phyloP scores from a whole-genome alignment of 2,329 filamentous ascomycete species.

The Colletotrichum sp. region DNA sequence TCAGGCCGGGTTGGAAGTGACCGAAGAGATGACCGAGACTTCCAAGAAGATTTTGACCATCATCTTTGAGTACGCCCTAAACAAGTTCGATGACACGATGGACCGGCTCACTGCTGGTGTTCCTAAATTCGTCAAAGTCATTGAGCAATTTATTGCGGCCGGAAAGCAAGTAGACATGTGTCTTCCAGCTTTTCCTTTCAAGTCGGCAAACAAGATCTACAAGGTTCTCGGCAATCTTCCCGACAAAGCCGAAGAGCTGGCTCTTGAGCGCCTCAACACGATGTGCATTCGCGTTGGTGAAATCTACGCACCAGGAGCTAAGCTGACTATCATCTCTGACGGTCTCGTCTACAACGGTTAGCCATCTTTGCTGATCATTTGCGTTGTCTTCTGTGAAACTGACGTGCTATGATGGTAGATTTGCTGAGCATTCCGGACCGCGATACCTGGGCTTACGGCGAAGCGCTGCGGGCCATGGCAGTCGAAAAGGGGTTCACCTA shows the following conservation, averaged over 20 bases:
- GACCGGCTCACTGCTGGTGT: neutral
- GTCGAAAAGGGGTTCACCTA: neutral
- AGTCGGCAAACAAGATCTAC: neutral
- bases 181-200: neutral
- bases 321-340: neutral
- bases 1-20: neutral
- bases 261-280: neutral
- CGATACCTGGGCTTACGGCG: neutral
- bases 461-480: neutral
- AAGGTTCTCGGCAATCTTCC: neutral
- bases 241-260: neutral
- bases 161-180: neutral
- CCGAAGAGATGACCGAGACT: neutral
- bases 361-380: accelerated
- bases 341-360: neutral
- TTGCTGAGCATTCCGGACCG: neutral
- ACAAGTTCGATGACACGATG: neutral
- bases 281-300: neutral
- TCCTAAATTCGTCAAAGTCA: neutral
- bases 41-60: neutral
- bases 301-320: neutral
- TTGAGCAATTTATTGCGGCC: neutral
- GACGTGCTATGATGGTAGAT: neutral
- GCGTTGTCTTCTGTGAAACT: neutral
- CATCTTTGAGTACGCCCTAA: neutral